Conservation (phyloP, 768 basidiomycete genomes). For the Postia placenta region DNA sequence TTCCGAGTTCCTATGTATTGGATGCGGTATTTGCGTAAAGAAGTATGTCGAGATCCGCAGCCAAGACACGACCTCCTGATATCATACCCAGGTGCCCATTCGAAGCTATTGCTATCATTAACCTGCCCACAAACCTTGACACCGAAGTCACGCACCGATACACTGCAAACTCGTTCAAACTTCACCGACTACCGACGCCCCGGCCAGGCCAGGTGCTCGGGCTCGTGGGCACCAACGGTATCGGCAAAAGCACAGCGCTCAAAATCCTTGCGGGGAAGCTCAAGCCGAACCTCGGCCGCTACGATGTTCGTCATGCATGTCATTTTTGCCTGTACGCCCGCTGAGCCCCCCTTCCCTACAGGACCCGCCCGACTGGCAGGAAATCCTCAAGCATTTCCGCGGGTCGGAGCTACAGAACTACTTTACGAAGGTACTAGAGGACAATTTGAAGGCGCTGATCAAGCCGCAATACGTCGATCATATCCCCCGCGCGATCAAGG, state of each 20-base stretch:
- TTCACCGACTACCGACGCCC: constrained; percentile 95
- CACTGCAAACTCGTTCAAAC: constrained; percentile 97
- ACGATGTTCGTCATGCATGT: constrained; percentile 59
- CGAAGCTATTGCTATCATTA: constrained; percentile 98
- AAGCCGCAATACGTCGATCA: constrained; percentile 99
- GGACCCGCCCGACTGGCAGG: constrained; percentile 99
- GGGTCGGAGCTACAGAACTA: constrained; percentile 99
- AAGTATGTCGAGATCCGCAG: constrained; percentile 56
- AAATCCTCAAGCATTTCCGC: constrained; percentile 96
- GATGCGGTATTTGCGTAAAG: constrained; percentile 99
- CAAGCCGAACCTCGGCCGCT: constrained; percentile 95
- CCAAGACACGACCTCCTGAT: neutral
- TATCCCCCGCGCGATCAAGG: constrained; percentile 95
- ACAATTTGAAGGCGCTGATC: constrained; percentile 96
- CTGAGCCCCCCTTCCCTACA: constrained; percentile 26
- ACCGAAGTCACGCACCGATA: constrained; percentile 97
- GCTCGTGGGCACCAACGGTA: constrained; percentile 98
- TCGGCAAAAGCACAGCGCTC: constrained; percentile 96
- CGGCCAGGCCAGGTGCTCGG: constrained; percentile 98
- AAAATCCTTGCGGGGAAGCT: constrained; percentile 96
- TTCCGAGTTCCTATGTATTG: constrained; percentile 97
- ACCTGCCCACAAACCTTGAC: constrained; percentile 94
- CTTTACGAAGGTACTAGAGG: constrained; percentile 98
- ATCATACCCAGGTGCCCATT: constrained; percentile 78
- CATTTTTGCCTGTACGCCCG: neutral